phyloP scores from a whole-genome alignment of 2,329 filamentous ascomycete species.

The Huntiella abstrusa region DNA sequence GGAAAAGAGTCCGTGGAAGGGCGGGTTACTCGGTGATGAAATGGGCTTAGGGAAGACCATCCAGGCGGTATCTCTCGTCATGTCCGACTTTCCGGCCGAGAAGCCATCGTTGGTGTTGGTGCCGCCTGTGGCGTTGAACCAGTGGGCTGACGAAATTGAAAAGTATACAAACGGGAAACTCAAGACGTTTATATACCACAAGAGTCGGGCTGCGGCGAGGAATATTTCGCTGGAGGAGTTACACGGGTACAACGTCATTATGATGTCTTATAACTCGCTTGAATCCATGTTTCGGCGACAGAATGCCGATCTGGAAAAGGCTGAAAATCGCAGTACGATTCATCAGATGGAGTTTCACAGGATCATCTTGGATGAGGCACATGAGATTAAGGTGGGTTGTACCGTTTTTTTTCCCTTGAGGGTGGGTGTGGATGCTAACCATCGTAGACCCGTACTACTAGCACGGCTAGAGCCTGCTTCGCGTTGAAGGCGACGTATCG shows the following conservation, averaged over 20 bases:
- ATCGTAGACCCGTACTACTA: conserved; percentile 53
- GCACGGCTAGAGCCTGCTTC: conserved; percentile 89
- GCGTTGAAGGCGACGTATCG: conserved; percentile 74
- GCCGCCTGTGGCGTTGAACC: conserved; percentile 85
- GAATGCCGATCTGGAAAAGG: conserved; percentile 42
- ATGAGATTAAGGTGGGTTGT: conserved; percentile 62
- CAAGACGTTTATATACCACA: conserved; percentile 80
- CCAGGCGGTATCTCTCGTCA: conserved; percentile 90
- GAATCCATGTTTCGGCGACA: conserved; percentile 89
- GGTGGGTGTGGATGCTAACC: background rate
- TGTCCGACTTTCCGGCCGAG: conserved; percentile 84
- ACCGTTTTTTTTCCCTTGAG: background rate
- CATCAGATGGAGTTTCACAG: conserved; percentile 79
- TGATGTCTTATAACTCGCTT: conserved; percentile 88
- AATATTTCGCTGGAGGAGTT: conserved; percentile 55
- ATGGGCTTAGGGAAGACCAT: conserved; percentile 99
- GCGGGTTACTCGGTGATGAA: conserved; percentile 84
- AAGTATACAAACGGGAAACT: conserved; percentile 72
- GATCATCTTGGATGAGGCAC: conserved; percentile 83
- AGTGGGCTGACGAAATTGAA: conserved; percentile 72
- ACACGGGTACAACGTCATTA: conserved; percentile 74
- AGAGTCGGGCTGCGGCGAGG: conserved; percentile 69
- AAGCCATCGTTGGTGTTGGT: conserved; percentile 74
- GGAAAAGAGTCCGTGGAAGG: conserved; percentile 69
- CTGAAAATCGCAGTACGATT: conserved; percentile 39